Evolutionary conservation across 768 basidiomycete species (phyloP).

Genomic region (Boletus subparvulus): DNA sequence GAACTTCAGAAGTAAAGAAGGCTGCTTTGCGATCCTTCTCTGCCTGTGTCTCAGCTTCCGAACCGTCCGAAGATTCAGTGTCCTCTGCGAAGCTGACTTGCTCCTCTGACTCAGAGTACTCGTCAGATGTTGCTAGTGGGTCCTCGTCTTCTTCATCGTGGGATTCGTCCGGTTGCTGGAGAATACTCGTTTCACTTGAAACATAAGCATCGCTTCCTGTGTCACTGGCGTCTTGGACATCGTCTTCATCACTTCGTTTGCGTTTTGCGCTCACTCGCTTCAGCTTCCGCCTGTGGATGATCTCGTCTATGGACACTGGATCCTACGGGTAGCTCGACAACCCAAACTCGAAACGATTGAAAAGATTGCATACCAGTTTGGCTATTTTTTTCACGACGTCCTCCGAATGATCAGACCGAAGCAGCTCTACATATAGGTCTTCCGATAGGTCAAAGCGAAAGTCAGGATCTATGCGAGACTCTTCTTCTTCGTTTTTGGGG

Average conservation of each 20-base stretch:
- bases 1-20: slow-evolving; percentile 72
- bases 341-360: neutral
- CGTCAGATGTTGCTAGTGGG: slow-evolving; percentile 35
- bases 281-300: slow-evolving; percentile 73
- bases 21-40: slow-evolving; percentile 76
- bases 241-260: slow-evolving; percentile 46
- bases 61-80: slow-evolving; percentile 56
- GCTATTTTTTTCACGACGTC: slow-evolving; percentile 63
- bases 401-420: slow-evolving; percentile 43
- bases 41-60: slow-evolving; percentile 57
- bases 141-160: slow-evolving; percentile 33
- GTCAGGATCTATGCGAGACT: slow-evolving; percentile 70
- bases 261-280: slow-evolving; percentile 51
- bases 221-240: slow-evolving; percentile 39
- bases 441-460: slow-evolving; percentile 80
- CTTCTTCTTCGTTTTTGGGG: slow-evolving; percentile 43
- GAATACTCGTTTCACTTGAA: slow-evolving; percentile 1
- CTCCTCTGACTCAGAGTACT: slow-evolving; percentile 31
- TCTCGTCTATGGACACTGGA: slow-evolving; percentile 89
- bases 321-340: slow-evolving; percentile 40
- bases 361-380: slow-evolving; percentile 51
- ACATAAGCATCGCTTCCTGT: slow-evolving; percentile 21
- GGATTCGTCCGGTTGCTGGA: slow-evolving; percentile 30
- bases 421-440: slow-evolving; percentile 62
- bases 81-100: slow-evolving; percentile 33